A percentile compares a stretch with the other conserved stretches of the same genome.
Conservation (phyloP, 805 yeast genomes). For the Candida vaughaniae region DNA sequence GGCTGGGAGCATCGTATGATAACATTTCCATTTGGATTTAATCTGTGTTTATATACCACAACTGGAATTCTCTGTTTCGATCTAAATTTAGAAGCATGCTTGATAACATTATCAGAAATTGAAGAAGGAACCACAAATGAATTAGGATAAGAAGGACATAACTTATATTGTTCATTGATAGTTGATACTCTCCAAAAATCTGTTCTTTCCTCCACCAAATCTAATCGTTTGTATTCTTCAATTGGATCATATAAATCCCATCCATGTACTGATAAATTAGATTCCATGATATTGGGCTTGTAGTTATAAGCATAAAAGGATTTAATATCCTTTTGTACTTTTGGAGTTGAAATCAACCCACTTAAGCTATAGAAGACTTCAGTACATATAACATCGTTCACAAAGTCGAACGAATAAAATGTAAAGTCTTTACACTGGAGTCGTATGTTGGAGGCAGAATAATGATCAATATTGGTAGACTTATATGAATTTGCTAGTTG, state of each 20-base stretch:
- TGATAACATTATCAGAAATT: slow-evolving; percentile 77
- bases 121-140: slow-evolving; percentile 66
- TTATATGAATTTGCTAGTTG: slow-evolving; percentile 10
- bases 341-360: slow-evolving; percentile 59
- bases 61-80: slow-evolving; percentile 86
- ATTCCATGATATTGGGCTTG: slow-evolving; percentile 70
- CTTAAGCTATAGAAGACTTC: slow-evolving; percentile 75
- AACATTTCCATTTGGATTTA: slow-evolving; percentile 60
- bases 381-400: slow-evolving; percentile 52
- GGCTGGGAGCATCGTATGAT: slow-evolving; percentile 94
- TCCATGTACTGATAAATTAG: slow-evolving; percentile 47
- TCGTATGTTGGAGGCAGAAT: slow-evolving; percentile 55
- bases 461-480: slow-evolving; percentile 29
- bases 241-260: slow-evolving; percentile 70
- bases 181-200: slow-evolving; percentile 67
- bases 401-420: slow-evolving; percentile 73
- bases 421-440: slow-evolving; percentile 84
- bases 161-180: slow-evolving; percentile 61
- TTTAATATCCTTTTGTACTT: slow-evolving; percentile 39
- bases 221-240: slow-evolving; percentile 74
- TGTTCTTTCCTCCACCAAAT: slow-evolving; percentile 34
- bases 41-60: slow-evolving; percentile 68
- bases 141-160: slow-evolving; percentile 77
- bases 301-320: slow-evolving; percentile 79
- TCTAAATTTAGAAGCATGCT: slow-evolving; percentile 81